Percentiles rank a stretch among this genome's conserved stretches.
phyloP scores from a whole-genome alignment of 495 filamentous ascomycete genomes.

The Haplographium delicatum region DNA sequence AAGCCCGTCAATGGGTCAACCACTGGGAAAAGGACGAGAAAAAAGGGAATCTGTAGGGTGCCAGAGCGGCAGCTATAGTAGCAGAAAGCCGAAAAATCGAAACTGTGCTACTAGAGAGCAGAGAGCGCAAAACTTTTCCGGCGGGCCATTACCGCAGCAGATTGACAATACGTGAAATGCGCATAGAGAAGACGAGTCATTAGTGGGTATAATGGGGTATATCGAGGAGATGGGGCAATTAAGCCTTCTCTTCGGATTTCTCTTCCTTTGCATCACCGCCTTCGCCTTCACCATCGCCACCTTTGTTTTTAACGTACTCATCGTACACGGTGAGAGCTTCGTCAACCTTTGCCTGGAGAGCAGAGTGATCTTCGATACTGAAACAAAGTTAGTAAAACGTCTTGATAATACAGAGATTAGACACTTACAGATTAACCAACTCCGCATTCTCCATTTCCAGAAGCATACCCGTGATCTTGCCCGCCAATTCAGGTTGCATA shows the following conservation, averaged over 20 bases:
- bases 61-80: slow-evolving; percentile 8
- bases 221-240: slow-evolving; percentile 28
- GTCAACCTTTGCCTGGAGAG: slow-evolving; percentile 89
- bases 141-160: slow-evolving; percentile 16
- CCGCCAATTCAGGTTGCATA: slow-evolving; percentile 89
- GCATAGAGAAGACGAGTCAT: slow-evolving; percentile 22
- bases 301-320: slow-evolving; percentile 87
- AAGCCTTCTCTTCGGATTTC: slow-evolving; percentile 54
- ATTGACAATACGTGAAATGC: slow-evolving; percentile 25
- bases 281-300: slow-evolving; percentile 34
- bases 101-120: slow-evolving; percentile 16
- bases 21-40: too few relatives aligned
- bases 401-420: neutral
- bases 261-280: slow-evolving; percentile 38
- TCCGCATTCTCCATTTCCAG: slow-evolving; percentile 97
- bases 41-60: slow-evolving; percentile 4
- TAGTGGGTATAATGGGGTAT: slow-evolving; percentile 18
- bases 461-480: slow-evolving; percentile 99
- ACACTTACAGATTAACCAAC: slow-evolving; percentile 88
- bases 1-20: slow-evolving; percentile 1
- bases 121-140: slow-evolving; percentile 26
- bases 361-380: slow-evolving; percentile 84
- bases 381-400: slow-evolving; percentile 21
- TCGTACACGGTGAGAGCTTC: slow-evolving; percentile 96
- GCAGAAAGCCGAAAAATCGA: slow-evolving; percentile 14